Percentiles rank a stretch among this genome's conserved stretches.
Evolutionary conservation across 2,329 filamentous ascomycete species (phyloP).

Genomic region (Aspergillus intermedius): DNA sequence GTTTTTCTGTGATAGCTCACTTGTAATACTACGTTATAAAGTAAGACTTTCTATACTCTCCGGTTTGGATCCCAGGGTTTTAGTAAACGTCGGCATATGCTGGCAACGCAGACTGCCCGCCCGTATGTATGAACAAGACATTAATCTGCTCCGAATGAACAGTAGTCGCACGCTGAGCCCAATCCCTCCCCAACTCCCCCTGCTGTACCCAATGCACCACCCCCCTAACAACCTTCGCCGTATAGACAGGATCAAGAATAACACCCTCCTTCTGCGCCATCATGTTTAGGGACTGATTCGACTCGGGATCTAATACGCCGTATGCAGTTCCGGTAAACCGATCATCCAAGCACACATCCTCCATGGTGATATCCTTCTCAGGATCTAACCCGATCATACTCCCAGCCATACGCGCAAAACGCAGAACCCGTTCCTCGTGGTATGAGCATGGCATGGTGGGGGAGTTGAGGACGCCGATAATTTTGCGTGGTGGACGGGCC

Average conservation of each 20-base stretch:
- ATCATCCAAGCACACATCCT: slow-evolving; percentile 27
- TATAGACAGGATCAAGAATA: slow-evolving; percentile 32
- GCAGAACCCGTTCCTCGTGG: slow-evolving; percentile 25
- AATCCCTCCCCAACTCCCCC: slow-evolving; percentile 14
- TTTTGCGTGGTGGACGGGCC: slow-evolving; percentile 8
- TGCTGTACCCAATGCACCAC: slow-evolving; percentile 20
- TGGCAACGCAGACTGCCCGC: slow-evolving; percentile 28
- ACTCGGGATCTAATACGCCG: slow-evolving; percentile 23
- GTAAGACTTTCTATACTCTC: slow-evolving; percentile 5
- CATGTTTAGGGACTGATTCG: slow-evolving; percentile 14
- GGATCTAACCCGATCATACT: slow-evolving; percentile 23
- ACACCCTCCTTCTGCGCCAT: slow-evolving; percentile 25
- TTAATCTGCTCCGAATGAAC: slow-evolving; percentile 13
- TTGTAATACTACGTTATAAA: slow-evolving; percentile 27
- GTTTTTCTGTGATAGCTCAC: slow-evolving; percentile 1
- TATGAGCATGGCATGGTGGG: slow-evolving; percentile 22
- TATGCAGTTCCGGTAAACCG: slow-evolving; percentile 27
- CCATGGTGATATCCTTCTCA: slow-evolving; percentile 18
- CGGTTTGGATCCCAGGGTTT: slow-evolving; percentile 9
- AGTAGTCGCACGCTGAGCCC: not conserved
- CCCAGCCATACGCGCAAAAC: slow-evolving; percentile 22
- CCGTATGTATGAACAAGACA: slow-evolving; percentile 33
- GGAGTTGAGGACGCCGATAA: slow-evolving; percentile 30
- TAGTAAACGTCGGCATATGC: slow-evolving; percentile 21
- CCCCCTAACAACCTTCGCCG: slow-evolving; percentile 26